phyloP scores from a whole-genome alignment of 371 early-diverging fungal species.

The Ordospora colligata region DNA sequence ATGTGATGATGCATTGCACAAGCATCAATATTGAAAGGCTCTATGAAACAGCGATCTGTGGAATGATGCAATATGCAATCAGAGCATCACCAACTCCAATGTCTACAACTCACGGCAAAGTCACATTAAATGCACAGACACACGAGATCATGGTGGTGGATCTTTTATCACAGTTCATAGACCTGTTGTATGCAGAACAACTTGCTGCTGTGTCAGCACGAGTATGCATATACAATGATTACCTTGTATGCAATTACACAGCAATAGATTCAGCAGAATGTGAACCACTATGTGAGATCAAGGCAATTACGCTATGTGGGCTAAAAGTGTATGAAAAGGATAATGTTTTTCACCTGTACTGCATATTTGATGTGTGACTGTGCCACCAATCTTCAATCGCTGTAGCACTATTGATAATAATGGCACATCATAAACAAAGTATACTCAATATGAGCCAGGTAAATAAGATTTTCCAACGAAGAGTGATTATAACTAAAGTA shows the following conservation, averaged over 20 bases:
- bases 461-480: background rate
- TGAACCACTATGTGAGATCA: background rate
- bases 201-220: background rate
- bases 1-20: constrained; percentile 2
- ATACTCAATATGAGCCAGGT: too few species aligned
- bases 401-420: too few species aligned
- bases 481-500: background rate
- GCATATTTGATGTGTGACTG: background rate
- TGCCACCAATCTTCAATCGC: too few species aligned
- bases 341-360: background rate
- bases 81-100: background rate
- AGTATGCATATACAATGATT: background rate
- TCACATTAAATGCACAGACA: background rate
- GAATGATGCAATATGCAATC: constrained; percentile 1
- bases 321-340: background rate
- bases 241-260: background rate
- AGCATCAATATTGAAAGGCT: background rate
- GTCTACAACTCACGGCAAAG: background rate
- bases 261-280: background rate
- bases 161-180: constrained; percentile 1
- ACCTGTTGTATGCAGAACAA: background rate
- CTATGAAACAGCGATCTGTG: background rate
- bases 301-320: background rate
- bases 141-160: background rate
- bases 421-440: too few species aligned